phyloP scores from a whole-genome alignment of 768 basidiomycete species.

The Lactarius evosmus region DNA sequence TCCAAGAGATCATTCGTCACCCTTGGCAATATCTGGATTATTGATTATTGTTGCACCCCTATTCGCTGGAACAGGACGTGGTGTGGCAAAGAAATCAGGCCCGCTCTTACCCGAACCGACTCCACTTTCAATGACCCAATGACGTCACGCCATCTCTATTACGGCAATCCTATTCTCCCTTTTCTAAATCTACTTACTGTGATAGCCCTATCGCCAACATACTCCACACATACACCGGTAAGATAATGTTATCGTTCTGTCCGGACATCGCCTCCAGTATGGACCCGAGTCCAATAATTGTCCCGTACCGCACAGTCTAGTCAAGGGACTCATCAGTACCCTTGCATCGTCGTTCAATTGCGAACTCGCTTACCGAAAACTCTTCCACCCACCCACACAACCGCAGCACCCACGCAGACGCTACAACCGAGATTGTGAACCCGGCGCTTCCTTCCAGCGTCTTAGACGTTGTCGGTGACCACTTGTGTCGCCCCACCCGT shows the following conservation, averaged over 20 bases:
- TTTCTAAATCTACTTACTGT: not conserved
- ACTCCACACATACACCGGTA: slow-evolving; percentile 97
- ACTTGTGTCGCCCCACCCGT: slow-evolving; percentile 72
- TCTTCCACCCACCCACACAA: slow-evolving; percentile 61
- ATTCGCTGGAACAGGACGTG: not conserved
- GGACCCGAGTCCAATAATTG: slow-evolving; percentile 60
- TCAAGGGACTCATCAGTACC: slow-evolving; percentile 16
- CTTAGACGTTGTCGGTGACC: slow-evolving; percentile 82
- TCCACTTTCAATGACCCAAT: slow-evolving; percentile 5
- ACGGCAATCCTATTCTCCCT: slow-evolving; percentile 2
- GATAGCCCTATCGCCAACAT: slow-evolving; percentile 41
- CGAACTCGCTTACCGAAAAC: slow-evolving; percentile 66
- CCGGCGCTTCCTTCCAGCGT: slow-evolving; percentile 90
- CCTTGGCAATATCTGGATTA: not conserved
- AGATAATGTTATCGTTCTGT: slow-evolving; percentile 96
- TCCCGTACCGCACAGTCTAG: slow-evolving; percentile 64
- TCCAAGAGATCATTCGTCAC: not conserved
- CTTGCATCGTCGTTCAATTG: not conserved
- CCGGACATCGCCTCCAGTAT: slow-evolving; percentile 87
- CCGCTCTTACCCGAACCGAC: slow-evolving; percentile 5
- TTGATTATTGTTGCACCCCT: not conserved
- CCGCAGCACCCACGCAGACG: slow-evolving; percentile 68
- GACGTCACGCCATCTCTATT: slow-evolving; percentile 10
- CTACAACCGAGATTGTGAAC: slow-evolving; percentile 68
- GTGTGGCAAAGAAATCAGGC: slow-evolving; percentile 9